Evolutionary conservation across 495 filamentous ascomycete species (phyloP).

Genomic region (Aspergillus diversus): DNA sequence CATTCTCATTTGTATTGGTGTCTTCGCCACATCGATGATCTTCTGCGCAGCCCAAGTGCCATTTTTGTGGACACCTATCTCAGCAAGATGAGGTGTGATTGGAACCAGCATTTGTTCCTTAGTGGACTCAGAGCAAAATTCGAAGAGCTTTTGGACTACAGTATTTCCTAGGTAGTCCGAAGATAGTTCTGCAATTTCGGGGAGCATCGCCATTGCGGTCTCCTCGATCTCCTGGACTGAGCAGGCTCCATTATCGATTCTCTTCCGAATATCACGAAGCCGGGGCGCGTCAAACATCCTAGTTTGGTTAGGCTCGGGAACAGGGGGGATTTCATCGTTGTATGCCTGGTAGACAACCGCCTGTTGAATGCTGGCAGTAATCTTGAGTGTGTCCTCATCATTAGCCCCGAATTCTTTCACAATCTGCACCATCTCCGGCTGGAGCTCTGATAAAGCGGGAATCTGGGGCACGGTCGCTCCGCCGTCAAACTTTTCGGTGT

Average conservation of each 20-base stretch:
- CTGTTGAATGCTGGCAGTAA: conserved; percentile 70
- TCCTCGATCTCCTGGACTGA: conserved; percentile 86
- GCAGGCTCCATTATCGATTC: conserved; percentile 92
- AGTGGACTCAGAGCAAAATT: conserved; percentile 86
- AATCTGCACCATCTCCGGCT: conserved; percentile 80
- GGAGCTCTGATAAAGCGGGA: conserved; percentile 73
- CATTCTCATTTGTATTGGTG: conserved; percentile 77
- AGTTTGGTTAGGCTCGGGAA: conserved; percentile 87
- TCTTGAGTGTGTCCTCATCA: conserved; percentile 75
- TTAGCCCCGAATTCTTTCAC: conserved; percentile 86
- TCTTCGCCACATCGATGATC: conserved; percentile 95
- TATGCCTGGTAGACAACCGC: conserved; percentile 76
- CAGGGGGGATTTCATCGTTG: conserved; percentile 81
- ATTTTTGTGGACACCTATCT: conserved; percentile 98
- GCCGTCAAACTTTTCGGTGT: conserved; percentile 41
- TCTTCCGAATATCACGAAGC: conserved; percentile 93
- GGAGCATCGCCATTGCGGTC: conserved; percentile 89
- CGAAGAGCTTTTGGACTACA: conserved; percentile 98
- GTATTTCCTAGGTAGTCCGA: conserved; percentile 98
- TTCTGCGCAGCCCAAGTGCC: conserved; percentile 99
- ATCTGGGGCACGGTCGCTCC: conserved; percentile 62
- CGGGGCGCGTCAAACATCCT: conserved; percentile 93
- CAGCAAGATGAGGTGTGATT: conserved; percentile 88
- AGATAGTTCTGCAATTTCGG: conserved; percentile 91
- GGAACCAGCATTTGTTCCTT: conserved; percentile 90